Evolutionary conservation across 805 yeast species (phyloP).

Genomic region (Saccharomycopsis guyanensis): DNA sequence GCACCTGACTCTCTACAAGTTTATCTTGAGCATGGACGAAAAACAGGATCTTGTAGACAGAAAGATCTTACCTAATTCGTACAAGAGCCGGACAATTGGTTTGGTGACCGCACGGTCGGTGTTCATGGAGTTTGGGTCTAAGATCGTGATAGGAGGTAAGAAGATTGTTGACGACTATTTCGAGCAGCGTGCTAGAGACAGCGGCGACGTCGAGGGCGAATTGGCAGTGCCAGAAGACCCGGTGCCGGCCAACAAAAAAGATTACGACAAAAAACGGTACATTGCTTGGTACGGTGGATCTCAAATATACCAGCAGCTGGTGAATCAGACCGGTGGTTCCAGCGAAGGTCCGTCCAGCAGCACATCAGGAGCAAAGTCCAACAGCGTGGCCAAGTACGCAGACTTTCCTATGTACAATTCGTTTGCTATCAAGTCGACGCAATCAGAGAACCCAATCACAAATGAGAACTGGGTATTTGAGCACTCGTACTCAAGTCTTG

Average conservation of each 20-base stretch:
- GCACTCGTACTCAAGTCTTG: constrained; percentile 66
- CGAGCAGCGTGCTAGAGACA: constrained; percentile 18
- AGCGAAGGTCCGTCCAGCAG: neutral
- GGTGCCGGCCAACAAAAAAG: constrained; percentile 34
- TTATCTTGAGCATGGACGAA: constrained; percentile 69
- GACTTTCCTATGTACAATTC: constrained; percentile 15
- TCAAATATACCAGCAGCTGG: constrained; percentile 30
- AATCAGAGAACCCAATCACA: constrained; percentile 28
- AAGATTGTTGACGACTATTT: constrained; percentile 80
- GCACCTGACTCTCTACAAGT: constrained; percentile 66
- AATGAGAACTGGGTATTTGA: constrained; percentile 81
- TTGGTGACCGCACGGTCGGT: constrained; percentile 87
- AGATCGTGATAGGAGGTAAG: constrained; percentile 70
- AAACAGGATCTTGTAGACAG: constrained; percentile 77
- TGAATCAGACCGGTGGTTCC: constrained; percentile 10
- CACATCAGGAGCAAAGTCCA: constrained; percentile 4
- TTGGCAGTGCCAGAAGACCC: constrained; percentile 54
- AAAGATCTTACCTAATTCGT: constrained; percentile 78
- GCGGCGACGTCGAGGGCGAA: constrained; percentile 53
- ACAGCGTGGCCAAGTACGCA: constrained; percentile 12
- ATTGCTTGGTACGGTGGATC: constrained; percentile 43
- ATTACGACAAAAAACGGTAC: constrained; percentile 39
- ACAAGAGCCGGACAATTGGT: constrained; percentile 85
- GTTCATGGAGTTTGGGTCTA: constrained; percentile 88
- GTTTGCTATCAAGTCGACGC: constrained; percentile 13